phyloP scores from a whole-genome alignment of 495 filamentous ascomycete genomes.

The Lentithecium fluviatile region DNA sequence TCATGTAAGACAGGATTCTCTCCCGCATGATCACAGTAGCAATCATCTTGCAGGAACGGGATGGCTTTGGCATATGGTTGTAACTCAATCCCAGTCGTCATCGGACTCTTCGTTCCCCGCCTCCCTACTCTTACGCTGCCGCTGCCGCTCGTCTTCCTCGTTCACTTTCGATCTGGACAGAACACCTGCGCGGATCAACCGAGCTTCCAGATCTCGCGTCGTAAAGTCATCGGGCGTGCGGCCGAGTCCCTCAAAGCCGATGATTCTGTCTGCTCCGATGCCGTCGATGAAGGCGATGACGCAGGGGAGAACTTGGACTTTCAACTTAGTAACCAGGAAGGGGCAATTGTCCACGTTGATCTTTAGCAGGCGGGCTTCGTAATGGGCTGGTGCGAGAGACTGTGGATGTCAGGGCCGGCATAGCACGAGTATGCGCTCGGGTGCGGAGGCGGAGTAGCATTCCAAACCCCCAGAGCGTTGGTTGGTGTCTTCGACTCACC shows the following conservation, averaged over 20 bases:
- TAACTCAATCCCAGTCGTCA: constrained; percentile 67
- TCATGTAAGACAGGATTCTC: too few species aligned
- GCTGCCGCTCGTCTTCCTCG: constrained; percentile 42
- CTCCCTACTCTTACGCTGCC: constrained; percentile 36
- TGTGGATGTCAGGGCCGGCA: background rate
- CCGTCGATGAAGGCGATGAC: constrained; percentile 73
- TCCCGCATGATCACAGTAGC: too few species aligned
- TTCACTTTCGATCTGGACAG: constrained; percentile 55
- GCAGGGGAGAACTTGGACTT: constrained; percentile 69
- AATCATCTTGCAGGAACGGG: too few species aligned
- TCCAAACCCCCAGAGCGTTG: background rate
- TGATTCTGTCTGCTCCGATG: constrained; percentile 62
- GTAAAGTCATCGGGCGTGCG: constrained; percentile 61
- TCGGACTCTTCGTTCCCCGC: constrained; percentile 42
- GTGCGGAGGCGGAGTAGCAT: too few species aligned
- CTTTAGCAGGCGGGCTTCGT: constrained; percentile 65
- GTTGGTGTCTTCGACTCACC: constrained; percentile 33
- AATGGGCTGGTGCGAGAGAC: constrained; percentile 50
- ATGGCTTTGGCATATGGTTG: too few species aligned
- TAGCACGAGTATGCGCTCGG: too few species aligned
- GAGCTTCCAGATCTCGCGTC: constrained; percentile 61
- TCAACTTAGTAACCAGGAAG: constrained; percentile 69
- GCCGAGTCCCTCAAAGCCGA: constrained; percentile 73
- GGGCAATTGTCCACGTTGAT: constrained; percentile 72
- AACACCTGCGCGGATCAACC: constrained; percentile 60